Conservation (phyloP, 2,329 filamentous ascomycete species). For the Chlorencoelia australis region DNA sequence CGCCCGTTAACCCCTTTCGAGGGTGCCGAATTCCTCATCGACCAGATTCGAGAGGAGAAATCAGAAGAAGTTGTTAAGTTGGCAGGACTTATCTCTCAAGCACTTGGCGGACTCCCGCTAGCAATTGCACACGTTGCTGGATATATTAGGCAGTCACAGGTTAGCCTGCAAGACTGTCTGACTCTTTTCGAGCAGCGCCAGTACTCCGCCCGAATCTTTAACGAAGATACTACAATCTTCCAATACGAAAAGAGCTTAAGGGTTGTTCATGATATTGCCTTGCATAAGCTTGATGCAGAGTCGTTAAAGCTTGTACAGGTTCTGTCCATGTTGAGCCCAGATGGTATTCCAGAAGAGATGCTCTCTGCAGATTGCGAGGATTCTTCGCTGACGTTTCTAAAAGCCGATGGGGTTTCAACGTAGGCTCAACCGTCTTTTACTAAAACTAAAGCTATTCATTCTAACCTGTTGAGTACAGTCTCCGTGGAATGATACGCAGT, state of each 20-base stretch:
- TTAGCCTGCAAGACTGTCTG: background rate
- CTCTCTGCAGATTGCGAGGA: background rate
- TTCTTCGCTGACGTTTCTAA: background rate
- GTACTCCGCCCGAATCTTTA: background rate
- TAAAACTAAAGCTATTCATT: background rate
- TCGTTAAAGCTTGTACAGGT: background rate
- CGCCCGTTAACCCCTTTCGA: background rate
- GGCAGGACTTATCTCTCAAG: background rate
- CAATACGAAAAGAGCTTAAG: background rate
- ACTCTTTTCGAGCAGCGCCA: too few species aligned
- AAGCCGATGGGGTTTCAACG: background rate
- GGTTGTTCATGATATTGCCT: background rate
- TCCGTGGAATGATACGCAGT: background rate
- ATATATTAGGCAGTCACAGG: background rate
- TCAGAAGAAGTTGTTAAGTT: background rate
- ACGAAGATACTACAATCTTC: background rate
- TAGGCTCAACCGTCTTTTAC: background rate
- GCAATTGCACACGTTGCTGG: background rate
- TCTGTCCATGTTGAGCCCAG: background rate
- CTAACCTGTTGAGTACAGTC: background rate
- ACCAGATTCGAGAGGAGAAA: background rate
- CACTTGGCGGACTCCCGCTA: background rate
- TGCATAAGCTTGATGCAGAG: background rate
- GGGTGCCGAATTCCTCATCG: background rate
- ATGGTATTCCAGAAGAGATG: background rate